Percentiles rank a stretch among this genome's conserved stretches.
Evolutionary conservation across 2,329 filamentous ascomycete species (phyloP).

Genomic region (Fusarium sulawesiense): DNA sequence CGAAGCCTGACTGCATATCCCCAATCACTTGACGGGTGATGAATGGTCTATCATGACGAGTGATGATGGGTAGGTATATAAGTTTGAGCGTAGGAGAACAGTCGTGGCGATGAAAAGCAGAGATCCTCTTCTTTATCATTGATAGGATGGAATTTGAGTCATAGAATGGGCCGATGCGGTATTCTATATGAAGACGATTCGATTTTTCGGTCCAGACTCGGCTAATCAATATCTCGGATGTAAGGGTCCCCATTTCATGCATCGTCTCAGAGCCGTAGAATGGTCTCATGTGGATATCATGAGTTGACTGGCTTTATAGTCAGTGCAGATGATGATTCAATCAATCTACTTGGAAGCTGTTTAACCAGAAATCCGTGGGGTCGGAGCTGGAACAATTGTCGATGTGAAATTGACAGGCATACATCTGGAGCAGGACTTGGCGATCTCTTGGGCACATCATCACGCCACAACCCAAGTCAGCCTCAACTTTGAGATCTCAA

Average conservation of each 20-base stretch:
- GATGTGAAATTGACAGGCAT: neutral
- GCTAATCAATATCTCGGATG: constrained; percentile 42
- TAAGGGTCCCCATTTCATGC: constrained; percentile 34
- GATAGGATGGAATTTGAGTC: neutral
- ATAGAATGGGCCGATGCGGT: constrained; percentile 5
- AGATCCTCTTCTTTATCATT: neutral
- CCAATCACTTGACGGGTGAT: neutral
- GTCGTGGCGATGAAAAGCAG: neutral
- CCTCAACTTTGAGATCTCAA: constrained; percentile 6
- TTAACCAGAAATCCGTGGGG: neutral
- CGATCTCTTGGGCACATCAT: constrained; percentile 17
- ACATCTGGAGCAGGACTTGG: constrained; percentile 10
- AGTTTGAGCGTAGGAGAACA: neutral
- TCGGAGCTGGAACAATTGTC: neutral
- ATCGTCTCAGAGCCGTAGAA: constrained; percentile 6
- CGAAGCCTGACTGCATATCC: neutral
- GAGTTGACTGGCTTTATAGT: neutral
- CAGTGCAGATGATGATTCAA: neutral
- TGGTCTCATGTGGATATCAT: constrained; percentile 2
- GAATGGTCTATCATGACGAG: neutral
- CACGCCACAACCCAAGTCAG: constrained; percentile 18
- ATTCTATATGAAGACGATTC: constrained; percentile 29
- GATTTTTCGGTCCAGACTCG: constrained; percentile 43
- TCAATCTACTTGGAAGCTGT: fast-evolving
- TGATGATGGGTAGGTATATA: neutral